phyloP scores from a whole-genome alignment of 2,329 filamentous ascomycete genomes.

The Trichoderma atroviride region DNA sequence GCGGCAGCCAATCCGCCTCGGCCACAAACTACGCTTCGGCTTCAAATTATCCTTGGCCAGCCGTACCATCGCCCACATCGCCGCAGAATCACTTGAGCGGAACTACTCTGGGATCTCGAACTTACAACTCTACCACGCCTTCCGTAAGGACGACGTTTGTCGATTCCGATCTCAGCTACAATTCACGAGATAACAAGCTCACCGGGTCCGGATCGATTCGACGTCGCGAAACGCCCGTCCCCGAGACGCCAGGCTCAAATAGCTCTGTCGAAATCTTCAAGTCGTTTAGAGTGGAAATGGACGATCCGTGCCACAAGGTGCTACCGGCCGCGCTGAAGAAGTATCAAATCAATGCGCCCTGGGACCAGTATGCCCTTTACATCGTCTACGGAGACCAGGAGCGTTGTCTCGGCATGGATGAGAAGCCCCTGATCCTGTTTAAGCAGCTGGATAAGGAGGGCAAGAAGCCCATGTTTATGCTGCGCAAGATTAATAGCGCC shows the following conservation, averaged over 20 bases:
- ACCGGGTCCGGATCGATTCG: slow-evolving; percentile 37
- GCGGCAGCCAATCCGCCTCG: slow-evolving; percentile 50
- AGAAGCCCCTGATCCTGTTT: slow-evolving; percentile 93
- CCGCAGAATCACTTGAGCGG: slow-evolving; percentile 58
- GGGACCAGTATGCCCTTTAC: slow-evolving; percentile 95
- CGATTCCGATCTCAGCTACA: slow-evolving; percentile 48
- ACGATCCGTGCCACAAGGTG: slow-evolving; percentile 97
- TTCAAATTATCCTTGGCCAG: slow-evolving; percentile 61
- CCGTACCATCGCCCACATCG: slow-evolving; percentile 70
- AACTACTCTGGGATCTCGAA: slow-evolving; percentile 63
- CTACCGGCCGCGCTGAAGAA: slow-evolving; percentile 93
- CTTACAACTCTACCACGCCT: slow-evolving; percentile 59
- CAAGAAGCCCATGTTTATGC: slow-evolving; percentile 99
- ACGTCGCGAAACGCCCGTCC: slow-evolving; percentile 63
- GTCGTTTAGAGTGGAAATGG: slow-evolving; percentile 95
- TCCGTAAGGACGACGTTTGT: slow-evolving; percentile 60
- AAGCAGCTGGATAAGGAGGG: slow-evolving; percentile 97
- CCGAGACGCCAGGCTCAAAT: slow-evolving; percentile 60
- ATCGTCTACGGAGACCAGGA: slow-evolving; percentile 99
- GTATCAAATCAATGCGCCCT: slow-evolving; percentile 97
- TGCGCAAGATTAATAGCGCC: slow-evolving; percentile 67
- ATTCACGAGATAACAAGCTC: slow-evolving; percentile 37
- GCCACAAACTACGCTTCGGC: slow-evolving; percentile 57
- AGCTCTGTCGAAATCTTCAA: slow-evolving; percentile 95
- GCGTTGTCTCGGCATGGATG: slow-evolving; percentile 85